Percentiles rank a stretch among this genome's conserved stretches.
These are phyloP conservation scores for Trichothecium roseum DNA, from an alignment of 2,329 filamentous ascomycete species.

Conservation along the genomic window DNA sequence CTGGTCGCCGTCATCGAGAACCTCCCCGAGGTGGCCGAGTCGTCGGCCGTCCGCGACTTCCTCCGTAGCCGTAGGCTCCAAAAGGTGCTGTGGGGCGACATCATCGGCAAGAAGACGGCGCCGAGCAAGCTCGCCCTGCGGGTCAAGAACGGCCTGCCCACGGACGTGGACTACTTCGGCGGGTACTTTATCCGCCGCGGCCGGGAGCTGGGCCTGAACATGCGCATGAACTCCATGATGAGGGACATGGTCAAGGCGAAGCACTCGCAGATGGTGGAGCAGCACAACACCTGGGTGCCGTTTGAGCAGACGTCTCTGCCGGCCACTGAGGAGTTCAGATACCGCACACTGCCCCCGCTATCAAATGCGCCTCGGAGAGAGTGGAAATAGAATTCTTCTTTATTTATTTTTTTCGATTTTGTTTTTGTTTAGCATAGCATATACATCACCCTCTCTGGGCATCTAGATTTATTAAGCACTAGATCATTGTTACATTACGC, in stretches of 20 bases:
- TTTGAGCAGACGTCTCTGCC: constrained; percentile 3
- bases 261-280: constrained; percentile 16
- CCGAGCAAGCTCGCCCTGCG: constrained; percentile 58
- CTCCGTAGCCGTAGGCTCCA: constrained; percentile 52
- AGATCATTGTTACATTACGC: too few species aligned
- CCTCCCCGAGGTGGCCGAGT: constrained; percentile 62
- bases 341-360: not conserved
- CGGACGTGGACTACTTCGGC: constrained; percentile 78
- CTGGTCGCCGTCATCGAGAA: constrained; percentile 59
- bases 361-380: not conserved
- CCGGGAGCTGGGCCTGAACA: constrained; percentile 59
- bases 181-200: constrained; percentile 76
- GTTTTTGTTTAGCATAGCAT: constrained; percentile 1
- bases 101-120: constrained; percentile 33
- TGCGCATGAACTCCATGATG: constrained; percentile 63
- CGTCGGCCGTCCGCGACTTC: constrained; percentile 43
- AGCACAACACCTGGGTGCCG: constrained; percentile 1
- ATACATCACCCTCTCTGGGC: too few species aligned
- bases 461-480: too few species aligned
- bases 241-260: constrained; percentile 66
- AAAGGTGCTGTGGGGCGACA: constrained; percentile 37
- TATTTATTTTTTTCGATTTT: not conserved
- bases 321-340: not conserved
- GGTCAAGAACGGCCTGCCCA: constrained; percentile 48
- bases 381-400: too few species aligned